phyloP scores from a whole-genome alignment of 352 stramenopile genomes.

The Thalassiosira ordinaria region DNA sequence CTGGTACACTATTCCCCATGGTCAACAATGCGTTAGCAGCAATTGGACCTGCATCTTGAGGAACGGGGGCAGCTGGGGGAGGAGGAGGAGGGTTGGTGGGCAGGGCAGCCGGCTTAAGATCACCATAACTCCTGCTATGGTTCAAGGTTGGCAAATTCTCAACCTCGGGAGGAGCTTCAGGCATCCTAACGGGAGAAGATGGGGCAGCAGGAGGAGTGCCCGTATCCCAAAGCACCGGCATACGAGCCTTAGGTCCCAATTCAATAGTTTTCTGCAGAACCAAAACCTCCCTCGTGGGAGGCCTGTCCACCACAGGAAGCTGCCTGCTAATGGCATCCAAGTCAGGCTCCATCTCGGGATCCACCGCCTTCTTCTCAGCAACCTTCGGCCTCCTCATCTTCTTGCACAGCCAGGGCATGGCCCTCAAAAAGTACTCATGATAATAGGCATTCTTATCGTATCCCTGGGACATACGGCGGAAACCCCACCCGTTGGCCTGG shows the following conservation, averaged over 20 bases:
- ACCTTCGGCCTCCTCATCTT: conserved; percentile 69
- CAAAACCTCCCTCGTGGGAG: conserved; percentile 60
- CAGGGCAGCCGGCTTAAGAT: conserved; percentile 28
- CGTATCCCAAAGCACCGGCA: conserved; percentile 61
- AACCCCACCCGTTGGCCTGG: conserved; percentile 87
- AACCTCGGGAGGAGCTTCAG: not conserved
- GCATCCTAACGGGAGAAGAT: not conserved
- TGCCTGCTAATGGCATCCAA: conserved; percentile 69
- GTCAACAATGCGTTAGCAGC: not conserved
- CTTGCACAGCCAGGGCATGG: conserved; percentile 68
- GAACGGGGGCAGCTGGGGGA: not conserved
- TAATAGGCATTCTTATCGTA: conserved; percentile 82
- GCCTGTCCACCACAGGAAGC: conserved; percentile 61
- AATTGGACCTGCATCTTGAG: not conserved
- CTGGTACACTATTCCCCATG: not conserved
- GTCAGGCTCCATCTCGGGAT: conserved; percentile 70
- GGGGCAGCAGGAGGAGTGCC: not conserved
- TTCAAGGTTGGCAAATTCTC: not conserved
- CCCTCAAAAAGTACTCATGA: conserved; percentile 73
- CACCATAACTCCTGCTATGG: conserved; percentile 5
- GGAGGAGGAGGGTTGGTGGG: not conserved
- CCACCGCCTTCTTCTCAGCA: conserved; percentile 64
- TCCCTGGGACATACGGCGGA: conserved; percentile 79
- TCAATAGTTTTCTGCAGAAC: conserved; percentile 67
- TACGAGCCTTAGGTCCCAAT: conserved; percentile 69